Percentiles rank a stretch among this genome's conserved stretches.
phyloP scores from a whole-genome alignment of 2,329 filamentous ascomycete genomes.

The Ampelomyces quisqualis region DNA sequence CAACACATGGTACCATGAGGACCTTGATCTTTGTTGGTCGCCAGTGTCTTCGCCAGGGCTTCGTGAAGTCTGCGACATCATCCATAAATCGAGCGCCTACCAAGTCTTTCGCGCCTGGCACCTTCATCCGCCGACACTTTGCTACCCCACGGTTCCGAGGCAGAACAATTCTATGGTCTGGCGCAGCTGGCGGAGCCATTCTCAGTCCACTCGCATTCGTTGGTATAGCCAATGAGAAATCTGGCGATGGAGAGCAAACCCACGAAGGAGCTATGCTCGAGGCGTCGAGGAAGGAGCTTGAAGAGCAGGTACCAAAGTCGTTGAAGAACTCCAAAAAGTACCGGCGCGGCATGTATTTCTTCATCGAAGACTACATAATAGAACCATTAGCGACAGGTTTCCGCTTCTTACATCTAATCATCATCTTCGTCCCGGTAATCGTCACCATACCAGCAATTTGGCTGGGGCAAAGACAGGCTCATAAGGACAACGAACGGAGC shows the following conservation, averaged over 20 bases:
- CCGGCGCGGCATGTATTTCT: conserved; percentile 62
- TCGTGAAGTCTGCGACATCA: conserved; percentile 24
- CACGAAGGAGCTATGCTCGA: conserved; percentile 85
- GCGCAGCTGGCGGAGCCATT: conserved; percentile 29
- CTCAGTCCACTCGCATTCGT: conserved; percentile 62
- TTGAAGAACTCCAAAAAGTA: conserved; percentile 61
- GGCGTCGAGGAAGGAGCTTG: conserved; percentile 74
- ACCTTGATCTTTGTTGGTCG: conserved; percentile 52
- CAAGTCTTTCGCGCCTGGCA: conserved; percentile 31
- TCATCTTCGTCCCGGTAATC: conserved; percentile 91
- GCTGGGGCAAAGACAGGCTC: conserved; percentile 65
- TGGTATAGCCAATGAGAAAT: conserved; percentile 55
- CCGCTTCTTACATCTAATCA: conserved; percentile 80
- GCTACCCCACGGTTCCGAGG: conserved; percentile 39
- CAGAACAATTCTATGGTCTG: conserved; percentile 37
- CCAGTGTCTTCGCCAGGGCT: conserved; percentile 50
- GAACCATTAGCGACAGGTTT: conserved; percentile 86
- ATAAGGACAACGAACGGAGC: conserved; percentile 70
- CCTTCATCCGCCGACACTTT: conserved; percentile 35
- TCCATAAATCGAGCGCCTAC: conserved; percentile 19
- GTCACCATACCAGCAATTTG: conserved; percentile 76
- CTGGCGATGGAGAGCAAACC: conserved; percentile 58
- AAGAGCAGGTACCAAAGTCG: conserved; percentile 64
- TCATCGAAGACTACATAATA: conserved; percentile 69
- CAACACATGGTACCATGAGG: conserved; percentile 50